Evolutionary conservation across 345 rosid species (phyloP).

Genomic region (Brassica juncea): DNA sequence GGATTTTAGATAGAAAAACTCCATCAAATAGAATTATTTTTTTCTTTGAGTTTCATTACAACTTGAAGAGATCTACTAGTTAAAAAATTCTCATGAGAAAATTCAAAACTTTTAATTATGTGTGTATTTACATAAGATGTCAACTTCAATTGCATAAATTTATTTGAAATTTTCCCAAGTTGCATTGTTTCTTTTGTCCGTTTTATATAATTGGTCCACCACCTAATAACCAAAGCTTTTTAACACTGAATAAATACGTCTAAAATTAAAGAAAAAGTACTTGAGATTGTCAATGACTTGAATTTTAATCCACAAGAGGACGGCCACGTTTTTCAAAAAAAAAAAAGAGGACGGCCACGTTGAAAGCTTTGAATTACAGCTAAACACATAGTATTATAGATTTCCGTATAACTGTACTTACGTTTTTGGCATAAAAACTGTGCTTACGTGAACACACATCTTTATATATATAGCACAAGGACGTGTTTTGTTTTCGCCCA

Average conservation of each 20-base stretch:
- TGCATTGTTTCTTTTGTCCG: not conserved
- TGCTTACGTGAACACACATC: conserved; percentile 30
- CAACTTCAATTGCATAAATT: conserved; percentile 1
- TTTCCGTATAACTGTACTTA: conserved; percentile 33
- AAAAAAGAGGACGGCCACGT: conserved; percentile 37
- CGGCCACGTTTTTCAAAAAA: conserved; percentile 29
- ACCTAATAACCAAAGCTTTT: conserved; percentile 15
- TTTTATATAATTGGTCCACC: conserved; percentile 27
- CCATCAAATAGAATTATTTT: not conserved
- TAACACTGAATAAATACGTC: not conserved
- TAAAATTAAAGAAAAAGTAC: not conserved
- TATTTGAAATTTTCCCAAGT: not conserved
- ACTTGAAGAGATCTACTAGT: not conserved
- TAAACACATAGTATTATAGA: conserved; percentile 6
- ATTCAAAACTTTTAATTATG: not conserved
- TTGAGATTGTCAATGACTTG: conserved; percentile 27
- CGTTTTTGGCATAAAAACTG: conserved; percentile 21
- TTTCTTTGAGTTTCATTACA: not conserved
- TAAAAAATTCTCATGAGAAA: not conserved
- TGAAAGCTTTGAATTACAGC: conserved; percentile 28
- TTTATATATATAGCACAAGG: conserved; percentile 19
- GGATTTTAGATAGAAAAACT: not conserved
- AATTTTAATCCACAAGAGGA: conserved; percentile 27
- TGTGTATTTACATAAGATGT: not conserved
- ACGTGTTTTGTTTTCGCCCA: conserved; percentile 35